Evolutionary conservation across 192 early-diverging fungal genomes (phyloP), one percentile per base, ranked within the genome.

Genomic region (Thoreauomyces humboldtii): DNA sequence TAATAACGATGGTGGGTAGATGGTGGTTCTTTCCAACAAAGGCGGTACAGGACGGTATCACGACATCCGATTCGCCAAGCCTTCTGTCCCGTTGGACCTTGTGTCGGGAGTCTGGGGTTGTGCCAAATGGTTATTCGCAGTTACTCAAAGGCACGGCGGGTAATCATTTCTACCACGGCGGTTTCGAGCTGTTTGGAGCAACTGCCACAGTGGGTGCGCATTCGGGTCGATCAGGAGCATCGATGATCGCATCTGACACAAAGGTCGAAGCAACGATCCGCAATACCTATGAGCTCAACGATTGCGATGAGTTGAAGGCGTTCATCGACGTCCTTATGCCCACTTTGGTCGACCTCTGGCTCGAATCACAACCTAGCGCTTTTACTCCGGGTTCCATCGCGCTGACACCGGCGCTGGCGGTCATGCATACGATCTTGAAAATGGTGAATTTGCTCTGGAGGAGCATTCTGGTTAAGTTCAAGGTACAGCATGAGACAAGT

Each of bases 401-500:
- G 21, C 69, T 75, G n/a, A 74, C 78, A 19, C 75, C 82, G 12
- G 76, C 86, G 15, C 71, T 94, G 15, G 77, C 87, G 28, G 76
- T 89, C 7, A 74, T 89, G 42, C 72, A 82, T 33, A 70, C 79
- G 0, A 78, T 89, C 2, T 48, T 91, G 50, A 83, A 81, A 57
- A 84, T 88, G 7, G 75, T 90, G 63, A 81, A 83, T 43, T 75
- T 88, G 7, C 69, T 94, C 7, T 94, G 90, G 92, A 74, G 87
- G 45, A 63, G 73, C 7, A 47, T 79, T 46, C 36, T 77, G 7
- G 65, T 56, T 24, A 53, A 37, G 36, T 48, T 41, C 56, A 55
- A 57, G 12, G 50, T 31, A 52, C 17, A 52, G n/a, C n/a, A n/a
- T n/a, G n/a, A n/a, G n/a, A n/a, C n/a, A n/a, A n/a, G n/a, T n/a